phyloP scores from a whole-genome alignment of 139 green algal species.

The Volvox reticuliferus region DNA sequence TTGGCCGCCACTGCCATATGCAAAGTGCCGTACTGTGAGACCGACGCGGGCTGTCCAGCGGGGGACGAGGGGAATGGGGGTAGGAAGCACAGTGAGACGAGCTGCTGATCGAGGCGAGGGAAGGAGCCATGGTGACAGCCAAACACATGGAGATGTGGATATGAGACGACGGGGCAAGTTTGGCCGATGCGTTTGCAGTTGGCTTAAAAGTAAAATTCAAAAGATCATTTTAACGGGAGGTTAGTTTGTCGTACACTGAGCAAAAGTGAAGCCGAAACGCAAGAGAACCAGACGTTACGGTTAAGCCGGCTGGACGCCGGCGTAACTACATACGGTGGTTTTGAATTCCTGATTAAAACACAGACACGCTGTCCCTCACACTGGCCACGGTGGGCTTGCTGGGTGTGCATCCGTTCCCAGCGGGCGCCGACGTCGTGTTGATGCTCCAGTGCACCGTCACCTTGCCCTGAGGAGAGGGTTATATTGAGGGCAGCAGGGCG shows the following conservation, averaged over 20 bases:
- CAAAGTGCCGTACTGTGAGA: slow-evolving; percentile 5
- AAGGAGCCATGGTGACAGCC: background rate
- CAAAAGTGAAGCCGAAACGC: too few species aligned
- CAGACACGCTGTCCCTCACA: background rate
- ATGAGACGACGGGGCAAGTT: background rate
- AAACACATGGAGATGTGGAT: background rate
- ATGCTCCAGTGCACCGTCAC: slow-evolving; percentile 4
- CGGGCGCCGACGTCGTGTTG: background rate
- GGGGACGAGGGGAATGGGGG: background rate
- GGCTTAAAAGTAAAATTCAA: background rate
- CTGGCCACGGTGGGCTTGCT: background rate
- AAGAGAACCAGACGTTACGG: too few species aligned
- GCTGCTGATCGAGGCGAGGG: background rate
- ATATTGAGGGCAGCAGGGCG: background rate
- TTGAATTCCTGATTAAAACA: too few species aligned
- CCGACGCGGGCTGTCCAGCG: background rate
- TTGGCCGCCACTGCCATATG: slow-evolving; percentile 6
- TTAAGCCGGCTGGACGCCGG: too few species aligned
- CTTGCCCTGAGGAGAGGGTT: background rate
- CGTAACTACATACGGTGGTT: too few species aligned
- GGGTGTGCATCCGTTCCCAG: background rate
- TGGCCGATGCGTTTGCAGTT: too few species aligned
- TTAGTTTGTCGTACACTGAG: background rate
- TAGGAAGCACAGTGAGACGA: background rate
- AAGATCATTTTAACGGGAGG: background rate